These are phyloP conservation scores for Rhexocercosporidium sp. DNA, from an alignment of 2,329 filamentous ascomycete genomes.

Conservation along the genomic window DNA sequence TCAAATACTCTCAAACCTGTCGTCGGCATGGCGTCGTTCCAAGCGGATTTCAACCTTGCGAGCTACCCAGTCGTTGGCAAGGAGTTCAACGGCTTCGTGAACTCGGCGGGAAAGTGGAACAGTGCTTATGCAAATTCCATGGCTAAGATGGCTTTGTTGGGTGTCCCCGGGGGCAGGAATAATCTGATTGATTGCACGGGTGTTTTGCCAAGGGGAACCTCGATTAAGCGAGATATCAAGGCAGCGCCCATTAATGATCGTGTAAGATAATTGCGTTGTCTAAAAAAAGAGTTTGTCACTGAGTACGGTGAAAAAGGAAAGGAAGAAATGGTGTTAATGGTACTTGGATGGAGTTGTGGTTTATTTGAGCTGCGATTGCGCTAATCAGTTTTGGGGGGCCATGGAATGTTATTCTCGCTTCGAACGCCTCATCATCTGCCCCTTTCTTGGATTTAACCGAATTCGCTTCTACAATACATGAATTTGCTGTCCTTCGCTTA, in stretches of 20 bases:
- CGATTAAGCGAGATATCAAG: slow-evolving; percentile 24
- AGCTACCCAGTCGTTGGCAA: slow-evolving; percentile 74
- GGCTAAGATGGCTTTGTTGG: slow-evolving; percentile 26
- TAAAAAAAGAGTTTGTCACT: not conserved
- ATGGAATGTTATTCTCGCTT: not conserved
- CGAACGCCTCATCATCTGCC: not conserved
- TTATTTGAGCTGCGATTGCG: not conserved
- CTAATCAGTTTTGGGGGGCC: too few species aligned
- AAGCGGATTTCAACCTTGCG: slow-evolving; percentile 88
- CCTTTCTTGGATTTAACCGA: not conserved
- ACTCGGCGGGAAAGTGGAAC: slow-evolving; percentile 43
- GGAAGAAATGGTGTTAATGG: not conserved
- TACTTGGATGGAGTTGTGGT: not conserved
- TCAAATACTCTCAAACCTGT: slow-evolving; percentile 39
- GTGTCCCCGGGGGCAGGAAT: slow-evolving; percentile 14
- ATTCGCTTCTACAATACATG: not conserved
- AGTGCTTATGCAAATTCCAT: slow-evolving; percentile 41
- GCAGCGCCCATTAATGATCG: slow-evolving; percentile 20
- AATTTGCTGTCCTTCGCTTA: not conserved
- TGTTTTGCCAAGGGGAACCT: slow-evolving; percentile 19
- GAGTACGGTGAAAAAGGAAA: not conserved
- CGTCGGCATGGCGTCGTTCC: slow-evolving; percentile 70
- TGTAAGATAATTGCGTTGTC: slow-evolving; percentile 6
- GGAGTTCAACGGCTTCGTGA: slow-evolving; percentile 44
- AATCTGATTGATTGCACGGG: slow-evolving; percentile 26